A percentile compares a stretch with the other conserved stretches of the same genome.
Evolutionary conservation across 495 filamentous ascomycete species (phyloP).

Genomic region (Neurospora sp.): DNA sequence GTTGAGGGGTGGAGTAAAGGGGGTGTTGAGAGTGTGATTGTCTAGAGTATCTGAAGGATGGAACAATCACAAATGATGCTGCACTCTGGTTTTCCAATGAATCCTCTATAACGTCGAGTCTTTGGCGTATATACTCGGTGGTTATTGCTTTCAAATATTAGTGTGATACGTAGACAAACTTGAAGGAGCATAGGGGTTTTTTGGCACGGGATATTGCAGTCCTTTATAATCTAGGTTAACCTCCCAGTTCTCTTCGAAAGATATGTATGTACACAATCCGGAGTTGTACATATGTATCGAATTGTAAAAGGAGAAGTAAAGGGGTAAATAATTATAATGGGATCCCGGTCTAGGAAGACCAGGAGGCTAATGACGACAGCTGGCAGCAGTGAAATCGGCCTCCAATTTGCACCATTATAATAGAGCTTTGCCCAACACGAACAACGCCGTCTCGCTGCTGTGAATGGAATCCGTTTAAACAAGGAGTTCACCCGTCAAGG

Average conservation of each 20-base stretch:
- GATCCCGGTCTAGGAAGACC: background rate
- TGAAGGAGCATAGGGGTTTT: background rate
- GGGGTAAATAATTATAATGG: background rate
- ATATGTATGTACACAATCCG: background rate
- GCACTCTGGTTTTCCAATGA: background rate
- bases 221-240: background rate
- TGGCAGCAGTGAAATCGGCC: background rate
- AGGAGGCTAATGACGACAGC: background rate
- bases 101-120: background rate
- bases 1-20: slow-evolving; percentile 58
- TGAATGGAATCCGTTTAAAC: background rate
- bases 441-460: background rate
- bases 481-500: background rate
- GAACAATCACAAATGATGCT: background rate
- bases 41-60: background rate
- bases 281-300: background rate
- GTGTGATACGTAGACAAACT: background rate
- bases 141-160: background rate
- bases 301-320: background rate
- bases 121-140: background rate
- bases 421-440: background rate
- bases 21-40: slow-evolving; percentile 16
- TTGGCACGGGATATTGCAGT: background rate
- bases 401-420: background rate
- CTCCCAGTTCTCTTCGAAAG: background rate